Evolutionary conservation across 495 filamentous ascomycete species (phyloP).

Genomic region (Aspergillus wentii): DNA sequence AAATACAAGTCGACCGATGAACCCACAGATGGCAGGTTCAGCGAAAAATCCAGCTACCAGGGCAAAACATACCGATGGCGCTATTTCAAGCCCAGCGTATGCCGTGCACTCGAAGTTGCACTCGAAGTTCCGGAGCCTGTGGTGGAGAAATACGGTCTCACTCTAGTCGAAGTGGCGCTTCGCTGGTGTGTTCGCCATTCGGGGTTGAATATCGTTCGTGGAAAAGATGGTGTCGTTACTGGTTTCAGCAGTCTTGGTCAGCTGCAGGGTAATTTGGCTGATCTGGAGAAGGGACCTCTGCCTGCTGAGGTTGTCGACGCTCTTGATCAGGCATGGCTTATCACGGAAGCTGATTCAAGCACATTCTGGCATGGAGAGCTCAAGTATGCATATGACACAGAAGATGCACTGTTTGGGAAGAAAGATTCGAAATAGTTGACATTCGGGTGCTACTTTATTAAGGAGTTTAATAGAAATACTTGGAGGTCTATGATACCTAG

Average conservation of each 20-base stretch:
- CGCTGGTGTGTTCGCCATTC: conserved; percentile 36
- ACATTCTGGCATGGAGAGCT: conserved; percentile 13
- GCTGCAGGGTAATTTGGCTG: conserved; percentile 24
- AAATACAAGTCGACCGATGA: conserved; percentile 9
- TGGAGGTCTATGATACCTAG: too few relatives aligned
- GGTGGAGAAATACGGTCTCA: conserved; percentile 21
- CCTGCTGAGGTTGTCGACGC: conserved; percentile 26
- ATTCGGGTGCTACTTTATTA: too few relatives aligned
- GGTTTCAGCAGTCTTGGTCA: conserved; percentile 33
- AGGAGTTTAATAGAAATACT: too few relatives aligned
- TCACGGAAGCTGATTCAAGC: conserved; percentile 6
- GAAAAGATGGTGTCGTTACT: conserved; percentile 35
- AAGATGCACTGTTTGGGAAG: neutral
- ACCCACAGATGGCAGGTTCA: conserved; percentile 8
- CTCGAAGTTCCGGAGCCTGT: conserved; percentile 20
- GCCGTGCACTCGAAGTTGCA: conserved; percentile 47
- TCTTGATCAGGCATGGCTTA: conserved; percentile 8
- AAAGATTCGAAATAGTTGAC: too few relatives aligned
- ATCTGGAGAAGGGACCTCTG: conserved; percentile 35
- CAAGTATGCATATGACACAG: neutral
- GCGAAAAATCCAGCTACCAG: conserved; percentile 21
- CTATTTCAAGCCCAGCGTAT: conserved; percentile 43
- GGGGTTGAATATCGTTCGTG: conserved; percentile 15
- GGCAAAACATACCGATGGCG: conserved; percentile 32
- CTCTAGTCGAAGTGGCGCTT: conserved; percentile 29